A percentile compares a stretch with the other conserved stretches of the same genome.
Evolutionary conservation across 352 stramenopile genomes (phyloP).

Genomic region (Aphanomyces stellatus): DNA sequence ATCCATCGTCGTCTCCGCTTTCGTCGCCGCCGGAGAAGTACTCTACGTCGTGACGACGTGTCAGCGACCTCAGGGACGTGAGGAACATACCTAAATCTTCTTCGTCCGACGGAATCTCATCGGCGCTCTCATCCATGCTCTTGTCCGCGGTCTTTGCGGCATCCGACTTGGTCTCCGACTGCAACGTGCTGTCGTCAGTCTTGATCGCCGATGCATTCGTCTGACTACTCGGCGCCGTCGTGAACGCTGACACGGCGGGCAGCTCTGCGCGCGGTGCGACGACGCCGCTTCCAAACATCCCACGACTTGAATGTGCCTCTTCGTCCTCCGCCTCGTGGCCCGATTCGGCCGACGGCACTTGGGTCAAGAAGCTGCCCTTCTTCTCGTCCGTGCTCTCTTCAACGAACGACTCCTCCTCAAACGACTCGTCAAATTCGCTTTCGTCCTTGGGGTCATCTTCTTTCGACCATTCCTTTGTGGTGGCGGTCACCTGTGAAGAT

Average conservation of each 20-base stretch:
- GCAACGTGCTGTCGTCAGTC: too few relatives aligned
- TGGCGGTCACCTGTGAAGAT: too few relatives aligned
- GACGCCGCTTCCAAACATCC: background rate
- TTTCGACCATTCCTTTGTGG: slow-evolving; percentile 32
- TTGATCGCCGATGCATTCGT: background rate
- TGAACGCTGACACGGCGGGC: background rate
- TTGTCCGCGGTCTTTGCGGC: too few relatives aligned
- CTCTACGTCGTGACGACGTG: background rate
- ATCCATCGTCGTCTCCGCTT: slow-evolving; percentile 62
- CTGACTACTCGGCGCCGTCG: background rate
- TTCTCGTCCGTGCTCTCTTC: slow-evolving; percentile 50
- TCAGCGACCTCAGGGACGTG: background rate
- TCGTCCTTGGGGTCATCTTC: slow-evolving; percentile 60
- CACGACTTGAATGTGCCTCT: background rate
- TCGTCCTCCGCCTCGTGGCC: too few relatives aligned
- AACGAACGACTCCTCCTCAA: slow-evolving; percentile 67
- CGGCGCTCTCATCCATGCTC: slow-evolving; percentile 11
- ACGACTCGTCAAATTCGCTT: slow-evolving; percentile 20
- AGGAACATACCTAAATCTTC: slow-evolving; percentile 12
- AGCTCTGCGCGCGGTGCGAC: background rate
- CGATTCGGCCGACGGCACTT: background rate
- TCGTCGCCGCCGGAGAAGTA: slow-evolving; percentile 20
- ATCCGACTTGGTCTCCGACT: too few relatives aligned
- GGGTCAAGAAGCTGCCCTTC: background rate
- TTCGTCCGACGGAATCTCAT: slow-evolving; percentile 17